Base-by-base conservation (phyloP, 371 early-diverging fungal genomes). In the Lichtheimia ramosa region DNA sequence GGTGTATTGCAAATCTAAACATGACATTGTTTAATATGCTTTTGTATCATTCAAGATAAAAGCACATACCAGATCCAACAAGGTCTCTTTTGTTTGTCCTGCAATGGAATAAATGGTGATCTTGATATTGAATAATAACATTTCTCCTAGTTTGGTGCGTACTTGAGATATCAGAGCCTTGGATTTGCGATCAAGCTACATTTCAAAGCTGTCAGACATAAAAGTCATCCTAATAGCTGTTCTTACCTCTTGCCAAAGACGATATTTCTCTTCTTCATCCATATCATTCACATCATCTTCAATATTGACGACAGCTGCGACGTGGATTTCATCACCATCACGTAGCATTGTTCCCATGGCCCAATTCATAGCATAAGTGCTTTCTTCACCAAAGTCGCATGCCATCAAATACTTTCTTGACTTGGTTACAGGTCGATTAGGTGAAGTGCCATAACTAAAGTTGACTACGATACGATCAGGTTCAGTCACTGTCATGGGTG, bases 321-420 rank as follows among this genome's bases (percentile, higher is more conserved):
- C 73, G 60, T 85, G 82, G 20, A 85, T 51, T 42, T 79, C 78
- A 51, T 85, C 82, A n/a, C 78, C 78, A 48, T 66, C 76, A 43
- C 82, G 74, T 15, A 81, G 71, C 41, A 81, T 70, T 1, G 82
- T 78, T 4, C 73, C 74, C 58, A 77, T 72, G 10, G 82, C 75
- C 78, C 78, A 81, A 25, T 75, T 73, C 49, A 75, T 64, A 0
- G 81, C 81, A 68, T 75, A 73, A 62, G 70, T 63, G 41, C 77
- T 75, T 40, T 75, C 75, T 24, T 74, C 71, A 1, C 77, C 73
- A 63, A 77, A 75, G 59, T 77, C 81, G 39, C 70, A 73, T 51
- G 74, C 70, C 54, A 80, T 67, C 66, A 80, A 56, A 23, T 80
- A 80, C 40, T 68, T 70, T 51, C 71, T 43, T 1, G 62, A 51